Evolutionary conservation across 2,329 filamentous ascomycete species (phyloP).

Genomic region (Microsporum canis): DNA sequence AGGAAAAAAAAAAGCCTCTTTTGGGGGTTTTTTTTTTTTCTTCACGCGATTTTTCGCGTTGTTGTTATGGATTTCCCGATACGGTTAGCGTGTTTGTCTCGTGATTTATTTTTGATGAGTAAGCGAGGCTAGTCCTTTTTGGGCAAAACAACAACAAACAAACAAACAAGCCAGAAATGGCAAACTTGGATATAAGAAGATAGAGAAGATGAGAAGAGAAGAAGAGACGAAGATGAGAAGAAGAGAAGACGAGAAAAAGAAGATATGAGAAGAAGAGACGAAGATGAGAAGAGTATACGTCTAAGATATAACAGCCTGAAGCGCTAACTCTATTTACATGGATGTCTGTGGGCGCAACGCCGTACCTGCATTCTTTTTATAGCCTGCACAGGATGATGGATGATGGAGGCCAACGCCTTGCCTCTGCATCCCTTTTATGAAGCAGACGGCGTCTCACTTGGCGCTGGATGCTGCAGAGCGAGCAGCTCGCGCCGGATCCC

Average conservation of each 20-base stretch:
- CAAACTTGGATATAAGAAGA: background rate
- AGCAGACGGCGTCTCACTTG: background rate
- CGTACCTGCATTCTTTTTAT: background rate
- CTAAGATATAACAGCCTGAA: background rate
- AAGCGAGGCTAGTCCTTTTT: background rate
- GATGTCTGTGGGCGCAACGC: background rate
- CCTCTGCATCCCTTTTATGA: background rate
- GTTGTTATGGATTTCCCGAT: background rate
- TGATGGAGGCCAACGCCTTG: background rate
- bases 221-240: background rate
- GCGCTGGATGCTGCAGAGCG: background rate
- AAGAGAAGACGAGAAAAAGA: background rate
- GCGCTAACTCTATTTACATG: background rate
- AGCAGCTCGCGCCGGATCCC: slow-evolving; percentile 15
- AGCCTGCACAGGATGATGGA: background rate
- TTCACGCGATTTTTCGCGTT: slow-evolving; percentile 1
- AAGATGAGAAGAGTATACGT: background rate
- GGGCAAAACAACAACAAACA: background rate
- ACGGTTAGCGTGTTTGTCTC: background rate
- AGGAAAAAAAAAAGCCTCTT: background rate
- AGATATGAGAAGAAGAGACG: background rate
- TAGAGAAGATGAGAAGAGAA: background rate
- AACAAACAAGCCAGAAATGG: background rate
- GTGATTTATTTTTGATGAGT: background rate
- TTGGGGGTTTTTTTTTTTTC: background rate